Base-by-base conservation (phyloP, 768 basidiomycete genomes). In the Suillus placidus region DNA sequence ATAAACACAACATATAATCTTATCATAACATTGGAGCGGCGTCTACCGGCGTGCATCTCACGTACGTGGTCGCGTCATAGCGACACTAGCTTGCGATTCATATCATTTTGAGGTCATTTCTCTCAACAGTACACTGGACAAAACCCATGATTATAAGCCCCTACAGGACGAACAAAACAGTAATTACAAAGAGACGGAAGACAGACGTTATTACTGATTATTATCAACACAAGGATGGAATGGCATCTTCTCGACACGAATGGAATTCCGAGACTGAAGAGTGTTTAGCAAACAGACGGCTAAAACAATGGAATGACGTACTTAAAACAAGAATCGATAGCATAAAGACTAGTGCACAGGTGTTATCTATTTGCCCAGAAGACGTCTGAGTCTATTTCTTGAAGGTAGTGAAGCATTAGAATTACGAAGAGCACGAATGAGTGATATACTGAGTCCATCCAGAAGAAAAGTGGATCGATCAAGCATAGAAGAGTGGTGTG, bases 401-500 rank as follows among this genome's bases (percentile, higher is more conserved):
- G 26, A 42, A 57, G 23, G 26, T 23, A 40, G 38, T 12, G 38
- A 30, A 60, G 58, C 58, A 60, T 60, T 42, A 42, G 30, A 32
- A 32, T 42, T 60, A 35, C 54, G 54, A 60, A 60, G 38, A 60
- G 58, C 58, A 60, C 26, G 26, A 66, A 56, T 65, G 64, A 55
- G 20, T 10, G 52, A 52, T 58, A 64, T n/a, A 14, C 38, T 37
- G 7, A 45, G 49, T 20, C n/a, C 62, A 37, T 43, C 66, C 38
- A 40, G 18, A 42, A 51, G 45, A 51, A 38, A 23, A 38, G 37
- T 54, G 9, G 18, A 23, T 54, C 49, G 42, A 26, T 63, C 71
- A 73, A 67, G 69, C 67, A 64, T 71, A 75, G 64, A 72, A 67
- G 13, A 62, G 3, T 20, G 40, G 30, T 60, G 37, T 55, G 51